These are phyloP conservation scores for Chaetomium sp. DNA, from an alignment of 2,329 filamentous ascomycete genomes.

Conservation along the genomic window DNA sequence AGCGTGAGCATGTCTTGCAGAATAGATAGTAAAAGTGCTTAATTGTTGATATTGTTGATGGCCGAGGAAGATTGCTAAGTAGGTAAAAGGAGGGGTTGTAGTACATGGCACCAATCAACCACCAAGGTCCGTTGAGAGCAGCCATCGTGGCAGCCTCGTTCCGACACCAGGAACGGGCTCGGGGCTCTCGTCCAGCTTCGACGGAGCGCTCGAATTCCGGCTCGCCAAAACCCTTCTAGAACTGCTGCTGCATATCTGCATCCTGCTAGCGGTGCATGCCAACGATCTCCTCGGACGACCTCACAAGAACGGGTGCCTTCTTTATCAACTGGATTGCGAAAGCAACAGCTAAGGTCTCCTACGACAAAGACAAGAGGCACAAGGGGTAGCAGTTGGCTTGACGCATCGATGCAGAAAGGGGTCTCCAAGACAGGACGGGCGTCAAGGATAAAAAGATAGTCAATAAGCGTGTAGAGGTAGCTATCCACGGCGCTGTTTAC, in stretches of 20 bases:
- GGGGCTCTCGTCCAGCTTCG: slow-evolving; percentile 2
- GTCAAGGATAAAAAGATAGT: not conserved
- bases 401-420: not conserved
- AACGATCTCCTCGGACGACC: not conserved
- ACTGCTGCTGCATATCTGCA: slow-evolving; percentile 2
- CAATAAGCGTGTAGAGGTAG: not conserved
- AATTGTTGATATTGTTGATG: not conserved
- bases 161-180: not conserved
- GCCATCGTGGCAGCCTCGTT: not conserved
- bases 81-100: not conserved
- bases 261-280: not conserved
- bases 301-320: not conserved
- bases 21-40: not conserved
- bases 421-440: not conserved
- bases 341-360: not conserved
- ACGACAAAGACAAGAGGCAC: not conserved
- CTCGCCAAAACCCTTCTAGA: not conserved
- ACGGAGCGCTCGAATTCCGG: slow-evolving; percentile 6
- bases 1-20: not conserved
- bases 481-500: not conserved
- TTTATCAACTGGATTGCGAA: not conserved
- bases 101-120: not conserved
- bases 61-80: not conserved
- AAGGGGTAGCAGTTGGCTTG: not conserved
- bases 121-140: not conserved